These are phyloP conservation scores for Fusarium xyrophilum DNA, from an alignment of 2,329 filamentous ascomycete species.

Conservation along the genomic window DNA sequence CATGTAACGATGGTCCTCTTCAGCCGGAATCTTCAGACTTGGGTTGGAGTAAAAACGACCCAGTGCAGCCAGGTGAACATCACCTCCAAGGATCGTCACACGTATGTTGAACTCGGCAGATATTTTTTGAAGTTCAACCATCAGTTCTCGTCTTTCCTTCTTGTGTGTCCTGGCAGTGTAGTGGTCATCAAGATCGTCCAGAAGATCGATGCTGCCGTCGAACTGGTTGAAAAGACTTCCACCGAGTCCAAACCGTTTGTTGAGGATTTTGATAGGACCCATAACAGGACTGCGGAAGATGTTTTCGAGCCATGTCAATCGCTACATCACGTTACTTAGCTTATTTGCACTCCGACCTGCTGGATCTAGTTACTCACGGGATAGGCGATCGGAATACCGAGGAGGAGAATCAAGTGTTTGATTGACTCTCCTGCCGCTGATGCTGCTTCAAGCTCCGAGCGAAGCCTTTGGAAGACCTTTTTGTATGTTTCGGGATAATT, in stretches of 20 bases:
- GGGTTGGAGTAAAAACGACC: constrained; percentile 96
- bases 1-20: constrained; percentile 92
- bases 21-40: constrained; percentile 75
- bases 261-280: constrained; percentile 85
- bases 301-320: constrained; percentile 96
- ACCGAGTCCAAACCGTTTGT: constrained; percentile 85
- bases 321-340: constrained; percentile 51
- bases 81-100: constrained; percentile 90
- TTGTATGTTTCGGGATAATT: constrained; percentile 95
- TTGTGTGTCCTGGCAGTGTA: constrained; percentile 95
- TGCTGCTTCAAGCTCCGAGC: constrained; percentile 74
- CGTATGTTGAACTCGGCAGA: constrained; percentile 87
- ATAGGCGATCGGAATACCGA: constrained; percentile 88
- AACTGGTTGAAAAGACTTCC: constrained; percentile 92
- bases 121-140: constrained; percentile 82
- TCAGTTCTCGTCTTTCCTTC: constrained; percentile 77
- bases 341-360: background rate
- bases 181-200: constrained; percentile 94
- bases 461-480: constrained; percentile 77
- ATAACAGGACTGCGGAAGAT: constrained; percentile 86
- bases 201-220: constrained; percentile 88
- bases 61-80: constrained; percentile 90
- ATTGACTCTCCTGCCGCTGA: constrained; percentile 75
- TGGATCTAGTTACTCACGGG: constrained; percentile 60
- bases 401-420: constrained; percentile 84